Evolutionary conservation across 306 rosid genomes (phyloP), one percentile per base, ranked within the genome.

Genomic region (Aeschynomene evenia): DNA sequence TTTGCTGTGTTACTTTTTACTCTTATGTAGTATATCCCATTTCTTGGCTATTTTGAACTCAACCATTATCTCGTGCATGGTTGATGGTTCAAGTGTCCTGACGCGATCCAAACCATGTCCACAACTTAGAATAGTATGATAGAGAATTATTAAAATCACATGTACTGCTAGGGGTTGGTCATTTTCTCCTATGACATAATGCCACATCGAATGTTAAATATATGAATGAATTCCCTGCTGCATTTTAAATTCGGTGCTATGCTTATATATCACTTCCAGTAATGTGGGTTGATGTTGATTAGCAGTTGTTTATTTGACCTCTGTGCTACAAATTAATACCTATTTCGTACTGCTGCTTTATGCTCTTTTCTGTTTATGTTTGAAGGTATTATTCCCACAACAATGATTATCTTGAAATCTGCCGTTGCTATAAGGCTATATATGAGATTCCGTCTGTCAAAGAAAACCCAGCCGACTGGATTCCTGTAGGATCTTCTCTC

Each of bases 321-420:
- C 50, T 9, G 28, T 40, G 58, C 63, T 33, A 3, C 37, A 49
- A 55, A 21, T 16, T 9, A 19, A 39, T 73, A 36, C 42, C 20
- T 54, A 31, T 43, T 36, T 56, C 4, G 5, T 61, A 39, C 60
- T 50, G 45, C 20, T 45, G 50, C n/a, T 20, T 48, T 23, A 56
- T 36, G 48, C 59, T 53, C 61, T 11, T 70, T 56, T 71, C 50
- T 66, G 19, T 40, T 51, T 48, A 9, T 43, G 21, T 29, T 73
- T 71, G 48, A 62, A 92, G 98, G 88, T 92, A 88, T 62, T 83
- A 88, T 62, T 83, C 87, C 11, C 95, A 89, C 68, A 84, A 79
- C 82, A 85, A 85, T 4, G 95, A 92, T 71, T 92, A 92, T 81
- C 90, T 92, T 77, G 98, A 92, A 70, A 92, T 92, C 69, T 89